Evolutionary conservation across 2,329 filamentous ascomycete species (phyloP).

Genomic region (Pseudopyrenochaeta lycopersici): DNA sequence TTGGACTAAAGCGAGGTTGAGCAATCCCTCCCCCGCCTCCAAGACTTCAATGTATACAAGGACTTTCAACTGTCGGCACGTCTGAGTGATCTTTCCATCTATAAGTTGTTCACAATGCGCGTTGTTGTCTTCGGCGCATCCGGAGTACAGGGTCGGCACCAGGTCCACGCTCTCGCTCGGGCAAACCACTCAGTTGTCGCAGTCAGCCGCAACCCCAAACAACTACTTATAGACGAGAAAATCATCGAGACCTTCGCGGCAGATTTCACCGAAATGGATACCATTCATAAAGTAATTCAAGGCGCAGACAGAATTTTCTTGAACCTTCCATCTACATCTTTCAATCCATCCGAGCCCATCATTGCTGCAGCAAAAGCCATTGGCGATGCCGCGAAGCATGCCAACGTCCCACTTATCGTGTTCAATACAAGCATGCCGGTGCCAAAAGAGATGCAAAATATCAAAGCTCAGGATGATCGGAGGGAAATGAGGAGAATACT

Average conservation of each 20-base stretch:
- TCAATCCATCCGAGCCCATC: conserved; percentile 36
- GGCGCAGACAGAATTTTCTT: conserved; percentile 33
- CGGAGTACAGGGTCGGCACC: conserved; percentile 40
- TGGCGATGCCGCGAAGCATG: conserved; percentile 24
- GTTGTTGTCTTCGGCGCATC: conserved; percentile 41
- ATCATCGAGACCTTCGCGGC: conserved; percentile 25
- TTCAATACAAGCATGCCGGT: conserved; percentile 45
- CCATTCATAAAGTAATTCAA: conserved; percentile 23
- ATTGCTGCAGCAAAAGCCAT: conserved; percentile 31
- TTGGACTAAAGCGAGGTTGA: too few relatives aligned
- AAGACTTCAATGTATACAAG: too few relatives aligned
- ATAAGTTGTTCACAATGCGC: conserved; percentile 28
- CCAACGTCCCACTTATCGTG: conserved; percentile 25
- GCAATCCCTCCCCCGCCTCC: too few relatives aligned
- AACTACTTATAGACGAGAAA: conserved; percentile 19
- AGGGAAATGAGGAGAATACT: conserved; percentile 43
- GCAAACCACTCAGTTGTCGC: conserved; percentile 38
- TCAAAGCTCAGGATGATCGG: conserved; percentile 41
- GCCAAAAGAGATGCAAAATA: conserved; percentile 26
- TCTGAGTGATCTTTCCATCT: too few relatives aligned
- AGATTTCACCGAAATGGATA: conserved; percentile 29
- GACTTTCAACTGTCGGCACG: too few relatives aligned
- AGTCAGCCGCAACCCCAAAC: conserved; percentile 33
- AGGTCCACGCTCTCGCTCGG: conserved; percentile 33
- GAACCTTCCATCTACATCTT: conserved; percentile 41